These are phyloP conservation scores for Vinca minor DNA, from an alignment of 257 asterid species.

Conservation along the genomic window DNA sequence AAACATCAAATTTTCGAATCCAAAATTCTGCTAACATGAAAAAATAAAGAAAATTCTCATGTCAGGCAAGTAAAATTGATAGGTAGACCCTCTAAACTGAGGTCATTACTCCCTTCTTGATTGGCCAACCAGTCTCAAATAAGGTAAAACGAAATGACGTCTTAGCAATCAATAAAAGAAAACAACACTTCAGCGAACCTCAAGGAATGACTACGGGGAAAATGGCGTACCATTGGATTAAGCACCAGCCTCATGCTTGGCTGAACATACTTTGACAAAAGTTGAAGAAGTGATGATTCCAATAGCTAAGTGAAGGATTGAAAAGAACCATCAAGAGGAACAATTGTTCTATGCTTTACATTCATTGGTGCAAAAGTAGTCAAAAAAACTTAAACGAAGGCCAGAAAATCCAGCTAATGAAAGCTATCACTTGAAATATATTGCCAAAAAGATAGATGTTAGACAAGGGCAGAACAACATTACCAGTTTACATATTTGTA, in stretches of 20 bases:
- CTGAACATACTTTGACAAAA: slow-evolving; percentile 65
- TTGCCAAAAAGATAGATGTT: neutral
- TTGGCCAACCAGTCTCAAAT: too few relatives aligned
- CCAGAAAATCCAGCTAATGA: neutral
- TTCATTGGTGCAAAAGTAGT: too few relatives aligned
- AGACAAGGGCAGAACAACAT: neutral
- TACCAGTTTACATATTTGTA: neutral
- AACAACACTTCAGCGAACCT: neutral
- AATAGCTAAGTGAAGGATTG: neutral
- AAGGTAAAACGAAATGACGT: neutral
- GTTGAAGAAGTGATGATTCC: slow-evolving; percentile 64
- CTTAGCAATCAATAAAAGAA: neutral
- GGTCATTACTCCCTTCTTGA: too few relatives aligned
- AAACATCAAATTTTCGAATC: slow-evolving; percentile 12
- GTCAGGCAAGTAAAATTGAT: neutral
- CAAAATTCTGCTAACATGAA: slow-evolving; percentile 2
- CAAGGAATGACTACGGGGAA: neutral
- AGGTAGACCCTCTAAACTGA: neutral
- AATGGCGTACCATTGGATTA: slow-evolving; percentile 74
- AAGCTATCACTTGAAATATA: neutral
- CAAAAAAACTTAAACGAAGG: slow-evolving; percentile 1
- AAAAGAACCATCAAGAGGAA: neutral
- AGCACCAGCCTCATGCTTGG: slow-evolving; percentile 96
- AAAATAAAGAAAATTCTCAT: neutral
- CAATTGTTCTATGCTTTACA: too few relatives aligned